A percentile compares a stretch with the other conserved stretches of the same genome.
Evolutionary conservation across 2,329 filamentous ascomycete species (phyloP).

Genomic region (Aureobasidium subglaciale): DNA sequence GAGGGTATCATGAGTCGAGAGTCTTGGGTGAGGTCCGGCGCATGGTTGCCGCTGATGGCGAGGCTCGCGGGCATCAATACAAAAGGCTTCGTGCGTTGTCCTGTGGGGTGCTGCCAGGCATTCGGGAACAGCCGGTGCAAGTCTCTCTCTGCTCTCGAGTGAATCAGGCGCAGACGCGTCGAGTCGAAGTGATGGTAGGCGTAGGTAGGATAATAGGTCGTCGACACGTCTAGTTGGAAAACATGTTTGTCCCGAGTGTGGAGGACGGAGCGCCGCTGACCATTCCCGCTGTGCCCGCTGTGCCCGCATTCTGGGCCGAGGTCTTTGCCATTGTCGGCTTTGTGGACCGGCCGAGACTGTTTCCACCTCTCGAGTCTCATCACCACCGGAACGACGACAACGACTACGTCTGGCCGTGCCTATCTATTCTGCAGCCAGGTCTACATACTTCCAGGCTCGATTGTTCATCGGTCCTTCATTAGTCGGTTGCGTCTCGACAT

Average conservation of each 20-base stretch:
- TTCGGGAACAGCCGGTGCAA: background rate
- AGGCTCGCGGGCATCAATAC: constrained; percentile 32
- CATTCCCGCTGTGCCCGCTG: background rate
- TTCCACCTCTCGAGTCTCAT: background rate
- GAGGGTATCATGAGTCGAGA: constrained; percentile 36
- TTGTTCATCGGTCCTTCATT: background rate
- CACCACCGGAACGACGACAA: background rate
- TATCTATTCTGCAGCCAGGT: background rate
- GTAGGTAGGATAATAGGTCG: background rate
- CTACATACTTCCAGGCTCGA: background rate
- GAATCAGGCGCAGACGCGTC: background rate
- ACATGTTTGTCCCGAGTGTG: too few species aligned
- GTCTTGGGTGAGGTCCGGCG: constrained; percentile 24
- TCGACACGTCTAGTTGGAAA: too few species aligned
- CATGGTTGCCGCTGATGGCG: constrained; percentile 28
- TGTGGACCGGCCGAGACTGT: background rate
- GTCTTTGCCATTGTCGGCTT: background rate
- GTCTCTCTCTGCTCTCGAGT: background rate
- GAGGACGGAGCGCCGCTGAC: background rate
- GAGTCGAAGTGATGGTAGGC: background rate
- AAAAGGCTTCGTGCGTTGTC: background rate
- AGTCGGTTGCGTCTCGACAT: too few species aligned
- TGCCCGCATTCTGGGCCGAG: background rate
- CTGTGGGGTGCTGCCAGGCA: background rate
- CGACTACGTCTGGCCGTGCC: background rate